Conservation (phyloP, 2,329 filamentous ascomycete species). For the Fonsecaea multimorphosa region DNA sequence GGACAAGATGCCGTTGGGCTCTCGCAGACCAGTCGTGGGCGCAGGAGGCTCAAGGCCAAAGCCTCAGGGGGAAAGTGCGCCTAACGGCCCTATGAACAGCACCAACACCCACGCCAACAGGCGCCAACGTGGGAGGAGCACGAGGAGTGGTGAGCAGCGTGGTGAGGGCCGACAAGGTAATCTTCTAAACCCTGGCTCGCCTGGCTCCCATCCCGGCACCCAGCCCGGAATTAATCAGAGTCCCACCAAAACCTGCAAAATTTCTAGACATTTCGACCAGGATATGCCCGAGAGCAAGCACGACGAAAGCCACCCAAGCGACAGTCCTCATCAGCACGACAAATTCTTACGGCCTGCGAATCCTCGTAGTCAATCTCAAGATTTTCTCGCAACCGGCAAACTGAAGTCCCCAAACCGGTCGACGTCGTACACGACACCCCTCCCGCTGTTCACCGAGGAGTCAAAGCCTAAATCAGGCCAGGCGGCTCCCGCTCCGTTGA, state of each 20-base stretch:
- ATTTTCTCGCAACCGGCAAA: conserved; percentile 22
- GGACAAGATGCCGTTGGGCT: conserved; percentile 11
- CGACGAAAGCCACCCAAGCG: not conserved
- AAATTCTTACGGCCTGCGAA: conserved; percentile 6
- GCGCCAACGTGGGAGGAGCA: conserved; percentile 10
- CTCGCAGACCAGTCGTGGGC: conserved; percentile 23
- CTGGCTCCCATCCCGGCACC: too few species aligned
- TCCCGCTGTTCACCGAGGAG: conserved; percentile 34
- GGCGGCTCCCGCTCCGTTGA: conserved; percentile 29
- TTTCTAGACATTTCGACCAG: conserved; percentile 36
- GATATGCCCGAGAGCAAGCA: conserved; percentile 16
- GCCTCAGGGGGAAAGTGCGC: conserved; percentile 21
- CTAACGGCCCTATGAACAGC: conserved; percentile 19
- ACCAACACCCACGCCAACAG: conserved; percentile 15
- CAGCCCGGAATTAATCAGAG: conserved; percentile 18
- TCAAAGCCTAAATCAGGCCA: conserved; percentile 22
- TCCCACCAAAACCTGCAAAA: conserved; percentile 25
- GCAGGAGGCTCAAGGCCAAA: conserved; percentile 13
- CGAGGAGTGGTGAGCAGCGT: too few species aligned
- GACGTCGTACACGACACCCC: conserved; percentile 35
- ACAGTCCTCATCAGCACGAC: conserved; percentile 19
- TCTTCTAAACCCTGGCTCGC: conserved; percentile 6
- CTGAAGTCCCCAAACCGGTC: conserved; percentile 30
- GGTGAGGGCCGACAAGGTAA: conserved; percentile 1
- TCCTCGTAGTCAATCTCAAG: conserved; percentile 1